Evolutionary conservation across 805 yeast genomes (phyloP).

Genomic region (Monosporozyma servazzii): DNA sequence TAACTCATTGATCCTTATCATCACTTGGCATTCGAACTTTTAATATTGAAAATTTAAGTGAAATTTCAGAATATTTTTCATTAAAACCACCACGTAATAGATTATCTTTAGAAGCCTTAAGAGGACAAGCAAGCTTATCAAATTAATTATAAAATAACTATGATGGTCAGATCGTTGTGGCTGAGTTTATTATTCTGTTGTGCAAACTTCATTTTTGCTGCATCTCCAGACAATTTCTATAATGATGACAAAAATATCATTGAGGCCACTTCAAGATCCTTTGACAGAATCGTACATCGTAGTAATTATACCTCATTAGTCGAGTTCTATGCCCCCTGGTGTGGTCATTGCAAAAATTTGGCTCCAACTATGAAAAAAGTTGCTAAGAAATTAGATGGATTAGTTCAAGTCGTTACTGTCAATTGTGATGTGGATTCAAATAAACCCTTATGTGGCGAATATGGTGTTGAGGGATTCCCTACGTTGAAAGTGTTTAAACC

Average conservation of each 20-base stretch:
- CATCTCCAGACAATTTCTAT: conserved; percentile 24
- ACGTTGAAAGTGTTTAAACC: conserved; percentile 78
- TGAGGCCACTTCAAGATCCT: conserved; percentile 49
- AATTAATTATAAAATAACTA: background rate
- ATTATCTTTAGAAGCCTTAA: background rate
- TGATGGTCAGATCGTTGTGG: background rate
- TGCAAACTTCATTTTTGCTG: background rate
- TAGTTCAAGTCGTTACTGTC: conserved; percentile 67
- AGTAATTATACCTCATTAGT: conserved; percentile 76
- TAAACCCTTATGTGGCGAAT: conserved; percentile 56
- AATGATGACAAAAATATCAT: conserved; percentile 34
- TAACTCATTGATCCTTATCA: too few species aligned
- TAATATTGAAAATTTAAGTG: background rate
- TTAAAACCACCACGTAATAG: background rate
- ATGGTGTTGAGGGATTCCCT: conserved; percentile 72
- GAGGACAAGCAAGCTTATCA: background rate
- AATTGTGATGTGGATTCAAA: conserved; percentile 72
- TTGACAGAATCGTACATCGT: conserved; percentile 54
- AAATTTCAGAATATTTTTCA: background rate
- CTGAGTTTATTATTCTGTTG: background rate
- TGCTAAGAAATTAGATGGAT: conserved; percentile 48
- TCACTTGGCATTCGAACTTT: background rate
- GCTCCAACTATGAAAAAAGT: conserved; percentile 56
- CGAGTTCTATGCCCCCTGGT: conserved; percentile 96
- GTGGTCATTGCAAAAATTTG: conserved; percentile 82